Evolutionary conservation across 192 early-diverging fungal species (phyloP), one percentile per base, ranked within the genome.

Genomic region (Coemansia sp.): DNA sequence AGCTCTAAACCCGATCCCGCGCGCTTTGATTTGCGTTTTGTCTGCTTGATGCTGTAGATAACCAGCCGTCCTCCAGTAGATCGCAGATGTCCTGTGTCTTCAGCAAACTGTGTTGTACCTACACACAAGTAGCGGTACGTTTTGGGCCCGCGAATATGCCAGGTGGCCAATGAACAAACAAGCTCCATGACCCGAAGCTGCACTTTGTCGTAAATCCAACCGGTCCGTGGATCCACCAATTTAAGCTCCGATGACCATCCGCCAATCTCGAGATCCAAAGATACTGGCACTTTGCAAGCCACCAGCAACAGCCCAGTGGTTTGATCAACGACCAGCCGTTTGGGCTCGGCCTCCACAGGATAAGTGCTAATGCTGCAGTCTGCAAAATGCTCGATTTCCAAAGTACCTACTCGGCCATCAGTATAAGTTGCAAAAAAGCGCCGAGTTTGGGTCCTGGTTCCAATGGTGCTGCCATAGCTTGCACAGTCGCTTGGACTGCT

Each of bases 121-220:
- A 76, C 62, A 37, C 73, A 76, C 12, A 76, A 56, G 26, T 62
- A 76, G 39, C 66, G 62, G 51, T 69, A 69, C 3, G 58, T 30
- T 17, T 62, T 64, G 9, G 17, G 66, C n/a, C 62, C 62, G 4
- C 56, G 46, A 15, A 76, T 58, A 38, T 65, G 53, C 73, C 73
- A 76, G 1, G 54, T 55, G 1, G 45, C 58, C 30, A 76, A 60
- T 7, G 73, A 46, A n/a, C 60, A 50, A 10, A 66, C 56, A 0
- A 58, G 47, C 46, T 76, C 73, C 7, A 47, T 6, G 0, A 62
- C 16, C 34, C 37, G 60, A 40, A 75, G 18, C n/a, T 36, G 61
- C 11, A 49, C 45, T 34, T 60, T 54, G 6, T 65, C 49, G 14
- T 56, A 46, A 1, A 64, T 49, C 5, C 39, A 38, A 0, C 64